Base-by-base conservation (phyloP, 164 flowering plant species). In the Vitis riparia region DNA sequence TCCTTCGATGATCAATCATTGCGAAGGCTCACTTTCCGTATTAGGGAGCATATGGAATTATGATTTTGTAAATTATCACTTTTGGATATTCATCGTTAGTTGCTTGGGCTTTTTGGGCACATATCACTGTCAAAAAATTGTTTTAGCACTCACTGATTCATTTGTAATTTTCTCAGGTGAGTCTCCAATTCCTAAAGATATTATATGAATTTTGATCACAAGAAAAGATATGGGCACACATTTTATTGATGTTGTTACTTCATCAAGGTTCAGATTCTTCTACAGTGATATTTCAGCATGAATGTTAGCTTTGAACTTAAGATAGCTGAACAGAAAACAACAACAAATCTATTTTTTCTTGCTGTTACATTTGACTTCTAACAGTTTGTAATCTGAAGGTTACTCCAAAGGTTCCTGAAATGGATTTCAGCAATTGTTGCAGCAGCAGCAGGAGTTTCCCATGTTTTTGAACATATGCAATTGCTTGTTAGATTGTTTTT, bases 1-100 rank as follows among this genome's bases (percentile, higher is more conserved):
- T 84, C 83, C 10, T 73, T 84, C 67, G 81, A 81, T 62, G 86
- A 88, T 62, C 78, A 79, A 11, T 81, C 83, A 3, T 11, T 80
- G 14, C 67, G 71, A 61, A 84, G 89, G 70, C 84, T 91, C 49
- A 75, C 80, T 51, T 65, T 63, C 29, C 83, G 83, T 3, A 74
- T 92, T 14, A 79, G 81, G 79, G 83, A 81, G 74, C 57, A 15
- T 63, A 14, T 76, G 74, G 70, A 68, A 55, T 63, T 66, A 8
- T 78, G 66, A 59, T 68, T 60, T 60, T 11, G 13, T 59, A 14
- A 5, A 27, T 30, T 59, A 59, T 10, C 14, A 5, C 62, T 27
- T 11, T 23, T 59, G 62, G 62, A 59, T 23, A 3, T 14, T 23
- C 11, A 11, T n/a, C 13, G 56, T 13, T 53, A 53, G n/a, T 53